Percentiles rank a stretch among this genome's conserved stretches.
Conservation (phyloP, 805 yeast genomes). For the Pichia membranifaciens region DNA sequence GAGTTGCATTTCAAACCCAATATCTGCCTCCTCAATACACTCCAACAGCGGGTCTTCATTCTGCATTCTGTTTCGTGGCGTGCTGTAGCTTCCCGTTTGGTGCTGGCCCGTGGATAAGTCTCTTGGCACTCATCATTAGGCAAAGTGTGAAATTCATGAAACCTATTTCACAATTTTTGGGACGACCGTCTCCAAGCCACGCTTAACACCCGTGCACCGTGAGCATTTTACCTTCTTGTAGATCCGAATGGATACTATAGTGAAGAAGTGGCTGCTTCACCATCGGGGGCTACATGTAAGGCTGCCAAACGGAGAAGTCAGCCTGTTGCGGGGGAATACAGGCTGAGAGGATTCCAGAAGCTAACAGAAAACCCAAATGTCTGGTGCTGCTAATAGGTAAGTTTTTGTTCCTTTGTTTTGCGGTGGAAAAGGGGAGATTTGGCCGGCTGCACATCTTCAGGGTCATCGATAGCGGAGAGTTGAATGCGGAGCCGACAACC, state of each 20-base stretch:
- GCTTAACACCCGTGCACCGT: not conserved
- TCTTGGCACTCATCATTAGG: too few species aligned
- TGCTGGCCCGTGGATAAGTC: too few species aligned
- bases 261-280: conserved; percentile 4
- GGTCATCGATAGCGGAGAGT: too few species aligned
- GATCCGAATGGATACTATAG: not conserved
- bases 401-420: conserved; percentile 3
- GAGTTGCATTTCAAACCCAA: conserved; percentile 33
- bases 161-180: not conserved
- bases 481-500: too few species aligned
- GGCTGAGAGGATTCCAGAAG: not conserved
- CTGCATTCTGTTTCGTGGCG: not conserved
- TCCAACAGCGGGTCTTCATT: not conserved
- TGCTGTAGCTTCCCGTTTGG: not conserved
- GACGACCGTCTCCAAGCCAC: not conserved
- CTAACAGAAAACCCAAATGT: conserved; percentile 14
- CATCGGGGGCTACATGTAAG: too few species aligned
- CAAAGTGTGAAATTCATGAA: too few species aligned
- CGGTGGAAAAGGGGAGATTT: too few species aligned
- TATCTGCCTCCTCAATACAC: conserved; percentile 24
- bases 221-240: not conserved
- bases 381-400: conserved; percentile 26
- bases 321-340: too few species aligned
- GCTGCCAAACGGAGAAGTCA: too few species aligned
- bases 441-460: too few species aligned